These are phyloP conservation scores for Talaromyces marneffei DNA, from an alignment of 2,329 filamentous ascomycete species.

Conservation along the genomic window DNA sequence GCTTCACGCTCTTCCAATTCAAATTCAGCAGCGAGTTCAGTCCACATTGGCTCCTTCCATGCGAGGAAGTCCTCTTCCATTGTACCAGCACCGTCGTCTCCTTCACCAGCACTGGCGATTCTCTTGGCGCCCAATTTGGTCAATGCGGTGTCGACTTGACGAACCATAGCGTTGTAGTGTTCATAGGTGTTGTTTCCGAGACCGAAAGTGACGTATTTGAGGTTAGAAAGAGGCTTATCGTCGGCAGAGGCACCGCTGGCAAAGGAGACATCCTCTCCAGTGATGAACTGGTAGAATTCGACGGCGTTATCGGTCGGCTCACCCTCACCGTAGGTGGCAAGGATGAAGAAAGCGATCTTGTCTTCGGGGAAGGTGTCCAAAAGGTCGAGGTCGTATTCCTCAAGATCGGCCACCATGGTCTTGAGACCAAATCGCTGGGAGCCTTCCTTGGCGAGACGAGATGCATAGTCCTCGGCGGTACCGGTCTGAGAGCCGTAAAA, in stretches of 20 bases:
- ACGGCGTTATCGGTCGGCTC: conserved; percentile 98
- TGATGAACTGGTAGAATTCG: conserved; percentile 97
- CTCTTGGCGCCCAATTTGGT: conserved; percentile 75
- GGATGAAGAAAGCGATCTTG: conserved; percentile 88
- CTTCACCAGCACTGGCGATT: conserved; percentile 85
- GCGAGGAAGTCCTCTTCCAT: conserved; percentile 99
- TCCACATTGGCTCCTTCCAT: conserved; percentile 99
- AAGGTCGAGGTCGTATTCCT: conserved; percentile 96
- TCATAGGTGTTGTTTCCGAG: conserved; percentile 99
- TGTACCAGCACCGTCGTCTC: conserved; percentile 94
- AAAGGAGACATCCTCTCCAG: conserved; percentile 73
- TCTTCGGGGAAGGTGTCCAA: conserved; percentile 82
- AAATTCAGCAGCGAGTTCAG: conserved; percentile 74
- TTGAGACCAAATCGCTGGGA: conserved; percentile 93
- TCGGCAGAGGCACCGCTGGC: conserved; percentile 58
- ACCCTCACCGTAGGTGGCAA: conserved; percentile 96
- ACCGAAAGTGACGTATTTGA: conserved; percentile 93
- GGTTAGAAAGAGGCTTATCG: conserved; percentile 68
- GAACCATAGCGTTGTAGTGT: conserved; percentile 98
- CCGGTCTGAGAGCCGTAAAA: conserved; percentile 99
- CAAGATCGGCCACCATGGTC: conserved; percentile 96
- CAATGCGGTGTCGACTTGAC: conserved; percentile 76
- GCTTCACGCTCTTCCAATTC: conserved; percentile 89
- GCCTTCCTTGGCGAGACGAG: conserved; percentile 91
- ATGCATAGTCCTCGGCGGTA: conserved; percentile 97